Evolutionary conservation across 495 filamentous ascomycete genomes (phyloP).

Genomic region (Daldinia decipiens): DNA sequence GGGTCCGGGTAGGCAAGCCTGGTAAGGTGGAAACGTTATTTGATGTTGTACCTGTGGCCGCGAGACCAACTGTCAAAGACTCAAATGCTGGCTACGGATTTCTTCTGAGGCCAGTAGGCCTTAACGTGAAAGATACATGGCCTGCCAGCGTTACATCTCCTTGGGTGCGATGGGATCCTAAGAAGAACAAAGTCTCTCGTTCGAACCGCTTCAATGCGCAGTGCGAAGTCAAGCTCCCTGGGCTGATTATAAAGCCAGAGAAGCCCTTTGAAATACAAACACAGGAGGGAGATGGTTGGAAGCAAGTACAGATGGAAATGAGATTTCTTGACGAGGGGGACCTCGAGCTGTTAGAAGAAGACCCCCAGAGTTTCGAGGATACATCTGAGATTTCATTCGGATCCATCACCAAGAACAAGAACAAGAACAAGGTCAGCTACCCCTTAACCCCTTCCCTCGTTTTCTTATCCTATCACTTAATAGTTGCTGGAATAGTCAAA

Average conservation of each 20-base stretch:
- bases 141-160: neutral
- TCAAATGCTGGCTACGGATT: conserved; percentile 23
- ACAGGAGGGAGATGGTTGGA: conserved; percentile 2
- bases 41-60: conserved; percentile 28
- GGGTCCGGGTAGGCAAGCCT: conserved; percentile 33
- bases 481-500: neutral
- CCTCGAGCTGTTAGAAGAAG: conserved; percentile 9
- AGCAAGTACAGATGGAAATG: conserved; percentile 29
- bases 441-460: neutral
- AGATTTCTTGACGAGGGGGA: conserved; percentile 22
- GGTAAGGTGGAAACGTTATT: conserved; percentile 25
- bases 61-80: conserved; percentile 8
- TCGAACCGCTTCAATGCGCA: conserved; percentile 16
- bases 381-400: conserved; percentile 33
- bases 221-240: conserved; percentile 32
- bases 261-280: conserved; percentile 29
- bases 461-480: neutral
- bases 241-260: conserved; percentile 14
- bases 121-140: neutral
- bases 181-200: conserved; percentile 9
- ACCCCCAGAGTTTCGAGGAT: conserved; percentile 11
- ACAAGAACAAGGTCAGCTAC: conserved; percentile 20
- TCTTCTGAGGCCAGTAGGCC: neutral
- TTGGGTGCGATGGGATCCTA: conserved; percentile 35
- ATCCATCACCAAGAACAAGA: conserved; percentile 6